Percentiles rank a stretch among this genome's conserved stretches.
Evolutionary conservation across 2,329 filamentous ascomycete species (phyloP).

Genomic region (Exophiala sideris): DNA sequence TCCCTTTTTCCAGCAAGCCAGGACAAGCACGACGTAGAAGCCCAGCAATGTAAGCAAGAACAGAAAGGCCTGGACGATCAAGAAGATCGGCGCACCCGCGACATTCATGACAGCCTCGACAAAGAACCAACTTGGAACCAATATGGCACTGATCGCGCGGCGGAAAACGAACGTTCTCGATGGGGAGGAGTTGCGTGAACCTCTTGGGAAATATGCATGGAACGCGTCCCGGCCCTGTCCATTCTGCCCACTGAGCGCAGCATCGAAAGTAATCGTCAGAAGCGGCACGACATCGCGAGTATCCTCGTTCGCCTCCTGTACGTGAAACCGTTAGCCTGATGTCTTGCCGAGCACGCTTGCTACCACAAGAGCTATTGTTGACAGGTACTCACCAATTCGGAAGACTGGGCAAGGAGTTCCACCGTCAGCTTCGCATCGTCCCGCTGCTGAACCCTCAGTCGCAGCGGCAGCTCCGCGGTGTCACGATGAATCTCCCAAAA

Average conservation of each 20-base stretch:
- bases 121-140: constrained; percentile 2
- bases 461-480: constrained; percentile 1
- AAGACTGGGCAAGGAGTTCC: neutral
- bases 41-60: neutral
- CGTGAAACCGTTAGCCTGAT: no score
- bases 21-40: constrained; percentile 8
- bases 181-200: constrained; percentile 6
- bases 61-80: neutral
- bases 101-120: neutral
- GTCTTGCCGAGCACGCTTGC: no score
- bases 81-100: neutral
- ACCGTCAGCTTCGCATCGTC: neutral
- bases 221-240: neutral
- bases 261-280: no score
- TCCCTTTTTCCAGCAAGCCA: constrained; percentile 3
- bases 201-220: neutral
- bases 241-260: no score
- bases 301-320: no score
- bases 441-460: neutral
- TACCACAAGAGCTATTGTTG: neutral
- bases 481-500: constrained; percentile 12
- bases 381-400: neutral
- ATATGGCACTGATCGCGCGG: constrained; percentile 1
- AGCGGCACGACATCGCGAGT: no score
- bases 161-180: constrained; percentile 5